Evolutionary conservation across 2,329 filamentous ascomycete genomes (phyloP).

Genomic region (Nemania sp.): DNA sequence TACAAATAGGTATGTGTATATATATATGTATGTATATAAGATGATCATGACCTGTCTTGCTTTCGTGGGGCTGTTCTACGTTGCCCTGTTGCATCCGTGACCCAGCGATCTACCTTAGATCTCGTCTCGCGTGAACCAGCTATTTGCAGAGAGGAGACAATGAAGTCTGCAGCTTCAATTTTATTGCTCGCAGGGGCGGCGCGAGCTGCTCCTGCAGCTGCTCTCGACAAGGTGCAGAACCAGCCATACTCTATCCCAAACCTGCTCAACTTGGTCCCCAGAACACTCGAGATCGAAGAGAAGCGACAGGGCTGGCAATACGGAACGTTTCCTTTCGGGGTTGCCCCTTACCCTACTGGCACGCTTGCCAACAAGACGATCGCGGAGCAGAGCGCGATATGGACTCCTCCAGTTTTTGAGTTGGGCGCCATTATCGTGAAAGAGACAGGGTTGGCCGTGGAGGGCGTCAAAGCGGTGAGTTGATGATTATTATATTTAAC

Average conservation of each 20-base stretch:
- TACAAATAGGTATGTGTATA: no score
- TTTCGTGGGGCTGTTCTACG: not conserved
- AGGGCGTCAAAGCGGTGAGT: constrained; percentile 30
- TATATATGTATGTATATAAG: constrained; percentile 23
- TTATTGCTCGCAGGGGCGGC: constrained; percentile 24
- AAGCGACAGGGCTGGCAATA: constrained; percentile 37
- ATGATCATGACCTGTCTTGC: constrained; percentile 12
- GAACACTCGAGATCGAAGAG: constrained; percentile 25
- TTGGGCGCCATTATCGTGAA: constrained; percentile 25
- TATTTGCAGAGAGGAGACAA: constrained; percentile 12
- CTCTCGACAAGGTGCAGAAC: not conserved
- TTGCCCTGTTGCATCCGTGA: constrained; percentile 3
- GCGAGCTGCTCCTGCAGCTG: constrained; percentile 22
- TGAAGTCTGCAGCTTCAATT: constrained; percentile 25
- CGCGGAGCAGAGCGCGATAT: constrained; percentile 5
- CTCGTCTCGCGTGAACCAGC: constrained; percentile 10
- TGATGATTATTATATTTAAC: not conserved
- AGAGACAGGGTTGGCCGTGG: constrained; percentile 18
- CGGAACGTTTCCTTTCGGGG: constrained; percentile 31
- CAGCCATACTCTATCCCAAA: constrained; percentile 15
- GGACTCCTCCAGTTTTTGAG: constrained; percentile 25
- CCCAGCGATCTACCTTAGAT: not conserved
- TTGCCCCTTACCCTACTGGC: constrained; percentile 30
- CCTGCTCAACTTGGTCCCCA: constrained; percentile 23
- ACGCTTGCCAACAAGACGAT: constrained; percentile 26